A percentile compares a stretch with the other conserved stretches of the same genome.
phyloP scores from a whole-genome alignment of 768 basidiomycete genomes.

The Russula sp. region DNA sequence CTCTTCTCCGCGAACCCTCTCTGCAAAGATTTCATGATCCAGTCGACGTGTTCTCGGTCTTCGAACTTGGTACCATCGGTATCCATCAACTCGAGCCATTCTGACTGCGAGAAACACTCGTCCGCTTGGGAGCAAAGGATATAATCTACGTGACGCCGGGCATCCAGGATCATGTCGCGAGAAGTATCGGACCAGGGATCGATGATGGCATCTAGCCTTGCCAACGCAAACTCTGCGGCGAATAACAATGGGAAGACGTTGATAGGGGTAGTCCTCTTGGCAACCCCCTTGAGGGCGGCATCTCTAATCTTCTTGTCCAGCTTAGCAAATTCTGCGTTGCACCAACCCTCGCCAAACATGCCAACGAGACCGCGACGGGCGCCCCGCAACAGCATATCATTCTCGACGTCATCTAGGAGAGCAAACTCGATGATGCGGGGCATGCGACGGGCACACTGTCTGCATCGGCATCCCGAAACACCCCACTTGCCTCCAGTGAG shows the following conservation, averaged over 20 bases:
- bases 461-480: constrained; percentile 76
- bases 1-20: constrained; percentile 58
- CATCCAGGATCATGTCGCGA: constrained; percentile 59
- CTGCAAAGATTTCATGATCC: constrained; percentile 61
- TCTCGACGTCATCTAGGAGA: constrained; percentile 67
- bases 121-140: constrained; percentile 54
- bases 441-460: constrained; percentile 73
- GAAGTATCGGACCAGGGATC: constrained; percentile 69
- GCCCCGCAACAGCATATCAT: constrained; percentile 61
- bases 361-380: constrained; percentile 73
- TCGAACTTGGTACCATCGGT: constrained; percentile 69
- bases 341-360: constrained; percentile 88
- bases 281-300: constrained; percentile 64
- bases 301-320: constrained; percentile 63
- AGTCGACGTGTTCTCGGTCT: constrained; percentile 72
- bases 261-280: constrained; percentile 56
- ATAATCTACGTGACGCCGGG: constrained; percentile 57
- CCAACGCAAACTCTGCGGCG: constrained; percentile 55
- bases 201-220: constrained; percentile 48
- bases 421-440: constrained; percentile 85
- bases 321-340: constrained; percentile 69
- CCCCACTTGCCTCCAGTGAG: constrained; percentile 76
- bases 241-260: constrained; percentile 68
- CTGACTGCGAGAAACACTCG: constrained; percentile 56
- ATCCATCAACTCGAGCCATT: constrained; percentile 73